A percentile compares a stretch with the other conserved stretches of the same genome.
Evolutionary conservation across 345 rosid species (phyloP).

Genomic region (Gossypium mustelinum): DNA sequence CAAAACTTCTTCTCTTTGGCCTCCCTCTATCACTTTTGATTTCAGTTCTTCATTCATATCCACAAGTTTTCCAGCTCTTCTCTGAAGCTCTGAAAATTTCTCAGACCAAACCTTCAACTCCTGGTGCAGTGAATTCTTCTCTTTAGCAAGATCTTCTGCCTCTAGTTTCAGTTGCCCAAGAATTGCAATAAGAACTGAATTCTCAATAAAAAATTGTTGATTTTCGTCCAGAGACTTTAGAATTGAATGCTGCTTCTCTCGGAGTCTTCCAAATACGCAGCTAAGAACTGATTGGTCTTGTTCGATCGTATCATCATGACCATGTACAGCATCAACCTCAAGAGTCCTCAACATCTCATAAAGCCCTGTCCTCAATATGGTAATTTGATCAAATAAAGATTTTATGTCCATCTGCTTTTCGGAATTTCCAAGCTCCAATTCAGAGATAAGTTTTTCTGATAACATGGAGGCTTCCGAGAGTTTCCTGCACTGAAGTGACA

Average conservation of each 20-base stretch:
- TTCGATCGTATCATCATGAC: slow-evolving; percentile 30
- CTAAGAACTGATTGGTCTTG: slow-evolving; percentile 40
- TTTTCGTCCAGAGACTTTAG: slow-evolving; percentile 49
- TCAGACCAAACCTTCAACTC: slow-evolving; percentile 42
- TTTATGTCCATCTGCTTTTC: slow-evolving; percentile 49
- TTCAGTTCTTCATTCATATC: slow-evolving; percentile 47
- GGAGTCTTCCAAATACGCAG: slow-evolving; percentile 40
- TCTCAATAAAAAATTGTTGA: slow-evolving; percentile 48
- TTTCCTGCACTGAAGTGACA: slow-evolving; percentile 48
- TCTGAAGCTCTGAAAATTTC: slow-evolving; percentile 42
- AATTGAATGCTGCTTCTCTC: slow-evolving; percentile 48
- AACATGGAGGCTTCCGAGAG: slow-evolving; percentile 49
- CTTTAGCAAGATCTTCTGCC: slow-evolving; percentile 42
- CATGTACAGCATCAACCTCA: slow-evolving; percentile 33
- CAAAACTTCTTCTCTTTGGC: slow-evolving; percentile 52
- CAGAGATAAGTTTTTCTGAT: slow-evolving; percentile 53
- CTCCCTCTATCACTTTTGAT: slow-evolving; percentile 45
- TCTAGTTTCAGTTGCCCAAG: slow-evolving; percentile 63
- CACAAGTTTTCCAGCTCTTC: slow-evolving; percentile 35
- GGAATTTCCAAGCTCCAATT: slow-evolving; percentile 48
- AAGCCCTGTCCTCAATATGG: slow-evolving; percentile 47
- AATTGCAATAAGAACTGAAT: slow-evolving; percentile 53
- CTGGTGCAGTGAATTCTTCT: slow-evolving; percentile 42
- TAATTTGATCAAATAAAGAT: slow-evolving; percentile 45
- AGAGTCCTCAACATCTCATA: slow-evolving; percentile 48